Conservation (phyloP, 805 yeast genomes). For the Saturnispora serradocipensis region DNA sequence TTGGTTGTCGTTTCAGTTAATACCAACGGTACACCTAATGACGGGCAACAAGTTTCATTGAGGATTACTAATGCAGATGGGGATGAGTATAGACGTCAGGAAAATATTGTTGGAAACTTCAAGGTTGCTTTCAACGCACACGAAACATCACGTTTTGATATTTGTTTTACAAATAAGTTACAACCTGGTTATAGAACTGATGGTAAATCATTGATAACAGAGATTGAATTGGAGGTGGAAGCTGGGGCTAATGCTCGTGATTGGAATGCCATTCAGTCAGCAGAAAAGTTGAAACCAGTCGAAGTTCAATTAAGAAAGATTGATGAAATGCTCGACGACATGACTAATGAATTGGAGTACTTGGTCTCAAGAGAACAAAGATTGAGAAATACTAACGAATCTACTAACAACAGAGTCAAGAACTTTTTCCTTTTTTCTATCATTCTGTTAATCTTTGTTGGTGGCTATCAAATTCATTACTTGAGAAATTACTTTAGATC, state of each 20-base stretch:
- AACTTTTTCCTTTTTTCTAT: constrained; percentile 71
- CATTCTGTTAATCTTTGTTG: constrained; percentile 62
- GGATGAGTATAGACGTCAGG: constrained; percentile 72
- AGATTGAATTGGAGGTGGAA: constrained; percentile 84
- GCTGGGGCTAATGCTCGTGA: constrained; percentile 96
- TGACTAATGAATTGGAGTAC: constrained; percentile 70
- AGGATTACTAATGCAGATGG: constrained; percentile 69
- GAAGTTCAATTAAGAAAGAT: constrained; percentile 84
- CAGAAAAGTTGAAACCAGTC: constrained; percentile 85
- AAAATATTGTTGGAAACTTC: constrained; percentile 62
- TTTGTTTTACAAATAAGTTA: constrained; percentile 71
- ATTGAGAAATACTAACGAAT: constrained; percentile 93
- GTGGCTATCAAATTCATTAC: constrained; percentile 88
- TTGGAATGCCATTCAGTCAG: constrained; percentile 91
- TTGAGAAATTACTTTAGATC: constrained; percentile 87
- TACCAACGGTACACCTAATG: constrained; percentile 68
- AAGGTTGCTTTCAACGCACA: constrained; percentile 81
- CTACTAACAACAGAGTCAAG: constrained; percentile 88
- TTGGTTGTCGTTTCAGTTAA: constrained; percentile 77
- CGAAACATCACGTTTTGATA: constrained; percentile 75
- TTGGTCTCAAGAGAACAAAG: constrained; percentile 82
- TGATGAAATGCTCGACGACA: constrained; percentile 79
- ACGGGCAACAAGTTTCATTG: constrained; percentile 75
- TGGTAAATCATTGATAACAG: constrained; percentile 39
- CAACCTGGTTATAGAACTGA: constrained; percentile 32